Base-by-base conservation (phyloP, 495 filamentous ascomycete species). In the Hyaloscypha hepaticicola region DNA sequence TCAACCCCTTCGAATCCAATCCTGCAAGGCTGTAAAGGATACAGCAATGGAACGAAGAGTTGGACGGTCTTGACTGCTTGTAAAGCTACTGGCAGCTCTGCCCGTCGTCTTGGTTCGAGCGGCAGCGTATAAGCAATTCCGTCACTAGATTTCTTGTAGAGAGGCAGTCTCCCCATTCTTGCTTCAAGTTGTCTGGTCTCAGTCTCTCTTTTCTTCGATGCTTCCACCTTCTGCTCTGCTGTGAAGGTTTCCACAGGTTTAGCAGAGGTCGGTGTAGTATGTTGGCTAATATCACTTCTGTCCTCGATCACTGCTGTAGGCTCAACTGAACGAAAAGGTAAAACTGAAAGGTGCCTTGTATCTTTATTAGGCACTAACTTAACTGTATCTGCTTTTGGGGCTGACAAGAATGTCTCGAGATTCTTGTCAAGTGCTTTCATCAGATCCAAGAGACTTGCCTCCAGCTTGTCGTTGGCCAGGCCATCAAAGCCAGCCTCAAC, bases 171-270 rank as follows among this genome's bases (percentile, higher is more conserved):
- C 28, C 87, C 84, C 77, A 96, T 84, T n/a, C 92, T 82, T 22
- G 91, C 85, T 74, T 96, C 91, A 0, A 96, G 80, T 65, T 93
- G 90, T 34, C 86, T 82, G 34, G 81, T 86, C 71, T 95, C 90
- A 53, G 77, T 72, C 12, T 85, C 79, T 56, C 92, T 81, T 59
- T 83, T 81, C 34, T 82, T 82, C 65, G 84, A 82, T n/a, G 90
- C 92, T 28, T 81, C 76, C 2, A 75, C 76, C 52, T 82, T 86
- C 69, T 92, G 80, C 51, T 87, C 82, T 7, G 71, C 72, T 0
- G 85, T 83, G 63, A 82, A 86, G 1, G 70, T 75, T 31, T 78
- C 76, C 58, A 74, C 71, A 19, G 76, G 76, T 48, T 63, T 61
- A 53, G 49, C 19, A 57, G 28, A 19, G 29, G 25, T 55, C 6